phyloP scores from a whole-genome alignment of 768 basidiomycete species.

The Rhodosporidiobolus odoratus region DNA sequence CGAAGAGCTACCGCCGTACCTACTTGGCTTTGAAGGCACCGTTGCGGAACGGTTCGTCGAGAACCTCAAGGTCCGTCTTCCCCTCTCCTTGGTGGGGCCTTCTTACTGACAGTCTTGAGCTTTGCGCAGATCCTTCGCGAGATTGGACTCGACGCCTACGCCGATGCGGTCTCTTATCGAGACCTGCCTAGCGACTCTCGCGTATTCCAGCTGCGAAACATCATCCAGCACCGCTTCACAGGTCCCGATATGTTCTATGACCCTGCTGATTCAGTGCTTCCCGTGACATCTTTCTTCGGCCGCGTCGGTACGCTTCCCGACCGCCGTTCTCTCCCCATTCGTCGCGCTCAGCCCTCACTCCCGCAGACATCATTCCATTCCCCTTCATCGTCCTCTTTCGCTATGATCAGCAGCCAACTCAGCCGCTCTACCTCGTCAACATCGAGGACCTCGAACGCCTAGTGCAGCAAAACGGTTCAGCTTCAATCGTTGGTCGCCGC shows the following conservation, averaged over 20 bases:
- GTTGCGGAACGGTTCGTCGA: conserved; percentile 69
- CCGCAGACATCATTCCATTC: conserved; percentile 78
- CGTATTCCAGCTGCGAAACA: conserved; percentile 53
- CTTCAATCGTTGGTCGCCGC: conserved; percentile 53
- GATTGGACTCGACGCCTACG: conserved; percentile 58
- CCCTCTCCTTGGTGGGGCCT: background rate
- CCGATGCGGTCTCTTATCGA: conserved; percentile 52
- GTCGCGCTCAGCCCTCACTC: too few species aligned
- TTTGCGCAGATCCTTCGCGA: conserved; percentile 63
- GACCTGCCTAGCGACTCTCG: conserved; percentile 50
- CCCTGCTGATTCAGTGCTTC: conserved; percentile 39
- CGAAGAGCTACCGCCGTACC: conserved; percentile 62
- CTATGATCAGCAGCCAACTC: conserved; percentile 46
- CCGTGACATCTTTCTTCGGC: conserved; percentile 59
- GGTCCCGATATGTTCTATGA: conserved; percentile 71
- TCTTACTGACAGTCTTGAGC: background rate
- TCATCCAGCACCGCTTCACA: conserved; percentile 57
- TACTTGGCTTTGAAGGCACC: conserved; percentile 59
- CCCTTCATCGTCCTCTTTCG: conserved; percentile 67
- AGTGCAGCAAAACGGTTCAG: conserved; percentile 59
- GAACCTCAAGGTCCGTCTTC: conserved; percentile 61
- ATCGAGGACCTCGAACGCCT: conserved; percentile 57
- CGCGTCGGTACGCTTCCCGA: too few species aligned
- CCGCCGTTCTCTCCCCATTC: too few species aligned
- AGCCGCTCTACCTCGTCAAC: conserved; percentile 47